Conservation (phyloP, 805 yeast genomes). For the Metschnikowia rubicola region DNA sequence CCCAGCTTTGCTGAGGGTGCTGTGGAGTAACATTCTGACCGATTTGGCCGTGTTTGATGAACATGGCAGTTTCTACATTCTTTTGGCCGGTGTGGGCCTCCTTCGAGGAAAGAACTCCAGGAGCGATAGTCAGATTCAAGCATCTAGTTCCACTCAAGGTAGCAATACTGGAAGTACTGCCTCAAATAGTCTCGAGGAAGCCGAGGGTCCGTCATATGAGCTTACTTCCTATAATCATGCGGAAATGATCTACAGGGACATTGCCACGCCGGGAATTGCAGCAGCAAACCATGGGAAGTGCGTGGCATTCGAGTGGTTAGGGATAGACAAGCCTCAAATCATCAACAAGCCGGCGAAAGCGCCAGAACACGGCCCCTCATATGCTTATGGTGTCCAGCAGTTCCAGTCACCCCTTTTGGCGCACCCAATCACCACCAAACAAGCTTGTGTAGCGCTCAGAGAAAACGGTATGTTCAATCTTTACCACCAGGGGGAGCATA, state of each 20-base stretch:
- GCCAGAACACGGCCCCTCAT: slow-evolving; percentile 23
- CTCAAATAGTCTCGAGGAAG: neutral
- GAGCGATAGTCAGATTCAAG: neutral
- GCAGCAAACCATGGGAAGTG: slow-evolving; percentile 5
- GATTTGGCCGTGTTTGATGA: slow-evolving; percentile 80
- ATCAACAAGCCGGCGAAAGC: slow-evolving; percentile 56
- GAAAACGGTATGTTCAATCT: slow-evolving; percentile 57
- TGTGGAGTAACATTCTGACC: slow-evolving; percentile 77
- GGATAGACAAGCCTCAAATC: slow-evolving; percentile 63
- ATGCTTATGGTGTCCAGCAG: slow-evolving; percentile 57
- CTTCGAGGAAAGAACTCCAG: slow-evolving; percentile 12
- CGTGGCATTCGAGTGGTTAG: slow-evolving; percentile 68
- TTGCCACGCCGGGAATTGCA: slow-evolving; percentile 15
- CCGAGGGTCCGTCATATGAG: slow-evolving; percentile 38
- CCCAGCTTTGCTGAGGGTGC: slow-evolving; percentile 43
- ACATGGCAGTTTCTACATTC: slow-evolving; percentile 53
- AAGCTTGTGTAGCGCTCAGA: slow-evolving; percentile 67
- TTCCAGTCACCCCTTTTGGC: slow-evolving; percentile 56
- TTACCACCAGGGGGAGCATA: slow-evolving; percentile 63
- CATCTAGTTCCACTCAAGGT: neutral
- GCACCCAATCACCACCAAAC: slow-evolving; percentile 66
- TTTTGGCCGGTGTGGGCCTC: slow-evolving; percentile 41
- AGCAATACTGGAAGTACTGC: neutral
- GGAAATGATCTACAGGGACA: slow-evolving; percentile 49
- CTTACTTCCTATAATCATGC: slow-evolving; percentile 42